Evolutionary conservation across 768 basidiomycete species (phyloP).

Genomic region (Lentinus brumalis): DNA sequence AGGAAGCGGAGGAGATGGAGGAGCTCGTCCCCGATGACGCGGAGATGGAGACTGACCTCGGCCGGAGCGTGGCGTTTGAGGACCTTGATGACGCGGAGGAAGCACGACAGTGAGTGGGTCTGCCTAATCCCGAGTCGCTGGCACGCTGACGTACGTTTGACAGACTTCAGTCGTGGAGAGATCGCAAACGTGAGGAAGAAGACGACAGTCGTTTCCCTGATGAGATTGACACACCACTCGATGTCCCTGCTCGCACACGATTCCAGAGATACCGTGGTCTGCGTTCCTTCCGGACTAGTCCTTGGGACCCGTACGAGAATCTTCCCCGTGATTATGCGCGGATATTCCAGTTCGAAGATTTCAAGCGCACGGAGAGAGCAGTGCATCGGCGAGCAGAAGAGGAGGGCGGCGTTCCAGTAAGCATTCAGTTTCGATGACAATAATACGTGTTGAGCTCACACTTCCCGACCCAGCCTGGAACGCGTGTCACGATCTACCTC

Average conservation of each 20-base stretch:
- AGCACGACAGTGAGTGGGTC: conserved; percentile 69
- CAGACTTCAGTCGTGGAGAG: conserved; percentile 70
- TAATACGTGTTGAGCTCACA: background rate
- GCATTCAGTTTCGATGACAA: background rate
- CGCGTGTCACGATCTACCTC: conserved; percentile 75
- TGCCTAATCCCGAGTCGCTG: background rate
- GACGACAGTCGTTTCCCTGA: conserved; percentile 92
- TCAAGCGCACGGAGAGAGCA: conserved; percentile 77
- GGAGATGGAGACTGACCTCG: conserved; percentile 56
- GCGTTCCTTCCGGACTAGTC: conserved; percentile 90
- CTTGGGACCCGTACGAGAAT: conserved; percentile 98
- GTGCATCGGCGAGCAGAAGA: conserved; percentile 67
- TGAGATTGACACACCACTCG: conserved; percentile 92
- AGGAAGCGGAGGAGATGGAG: conserved; percentile 60
- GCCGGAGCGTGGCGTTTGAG: conserved; percentile 60
- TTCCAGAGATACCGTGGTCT: conserved; percentile 94
- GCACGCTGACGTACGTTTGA: conserved; percentile 8
- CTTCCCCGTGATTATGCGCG: conserved; percentile 91
- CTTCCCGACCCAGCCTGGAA: conserved; percentile 61
- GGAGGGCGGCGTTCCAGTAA: conserved; percentile 69
- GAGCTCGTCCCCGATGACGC: conserved; percentile 55
- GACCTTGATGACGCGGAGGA: conserved; percentile 87
- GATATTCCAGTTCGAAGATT: conserved; percentile 97
- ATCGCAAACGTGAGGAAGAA: conserved; percentile 71
- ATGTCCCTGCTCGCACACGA: conserved; percentile 73